These are phyloP conservation scores for Stevia rebaudiana DNA, from an alignment of 140 eudicot genomes.

Conservation along the genomic window DNA sequence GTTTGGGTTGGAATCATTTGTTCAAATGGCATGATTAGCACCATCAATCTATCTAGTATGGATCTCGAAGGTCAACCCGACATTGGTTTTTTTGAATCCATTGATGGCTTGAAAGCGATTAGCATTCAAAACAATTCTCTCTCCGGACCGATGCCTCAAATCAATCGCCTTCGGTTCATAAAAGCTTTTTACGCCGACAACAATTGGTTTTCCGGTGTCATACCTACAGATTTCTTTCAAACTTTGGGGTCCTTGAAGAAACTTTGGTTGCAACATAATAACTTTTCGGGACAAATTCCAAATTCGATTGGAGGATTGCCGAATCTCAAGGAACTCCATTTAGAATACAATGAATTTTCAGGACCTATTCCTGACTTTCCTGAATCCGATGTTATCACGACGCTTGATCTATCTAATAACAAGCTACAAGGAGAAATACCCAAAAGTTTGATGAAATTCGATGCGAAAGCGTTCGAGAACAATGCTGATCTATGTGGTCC, in stretches of 20 bases:
- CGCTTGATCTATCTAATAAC: conserved; percentile 47
- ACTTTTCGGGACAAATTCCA: conserved; percentile 63
- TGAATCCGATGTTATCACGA: conserved; percentile 30
- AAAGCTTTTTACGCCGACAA: conserved; percentile 38
- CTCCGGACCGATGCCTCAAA: conserved; percentile 56
- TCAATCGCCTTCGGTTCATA: conserved; percentile 41
- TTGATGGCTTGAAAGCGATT: conserved; percentile 30
- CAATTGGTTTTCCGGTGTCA: conserved; percentile 64
- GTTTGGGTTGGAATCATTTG: conserved; percentile 45
- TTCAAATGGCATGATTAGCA: conserved; percentile 15
- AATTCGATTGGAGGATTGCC: conserved; percentile 34
- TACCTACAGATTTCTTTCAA: conserved; percentile 41
- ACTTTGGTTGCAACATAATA: conserved; percentile 49
- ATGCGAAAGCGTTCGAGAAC: conserved; percentile 17
- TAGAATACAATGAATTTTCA: conserved; percentile 48
- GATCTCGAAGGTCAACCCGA: conserved; percentile 46
- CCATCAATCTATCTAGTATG: conserved; percentile 29
- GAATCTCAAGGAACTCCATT: conserved; percentile 35
- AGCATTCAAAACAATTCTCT: conserved; percentile 55
- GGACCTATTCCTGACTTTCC: conserved; percentile 47
- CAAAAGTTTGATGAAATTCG: conserved; percentile 8
- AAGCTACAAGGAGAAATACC: conserved; percentile 65
- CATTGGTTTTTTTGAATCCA: conserved; percentile 15
- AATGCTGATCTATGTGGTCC: conserved; percentile 23
- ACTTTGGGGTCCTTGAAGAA: conserved; percentile 47